Conservation (phyloP, 441 rosid species). For the Pelargonium myrrhifolium region DNA sequence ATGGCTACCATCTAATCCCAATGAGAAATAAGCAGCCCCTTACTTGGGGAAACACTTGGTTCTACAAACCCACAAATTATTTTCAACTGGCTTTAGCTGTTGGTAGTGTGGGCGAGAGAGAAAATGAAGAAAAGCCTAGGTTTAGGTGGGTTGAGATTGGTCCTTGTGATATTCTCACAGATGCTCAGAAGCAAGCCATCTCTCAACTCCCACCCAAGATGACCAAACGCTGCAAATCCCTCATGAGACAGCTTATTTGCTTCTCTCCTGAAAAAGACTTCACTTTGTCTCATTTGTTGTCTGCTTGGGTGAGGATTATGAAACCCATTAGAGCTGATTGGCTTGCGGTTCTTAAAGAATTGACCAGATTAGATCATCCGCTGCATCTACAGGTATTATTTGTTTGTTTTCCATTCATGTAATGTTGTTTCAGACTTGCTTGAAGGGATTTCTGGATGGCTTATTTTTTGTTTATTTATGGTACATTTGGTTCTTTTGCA, state of each 20-base stretch:
- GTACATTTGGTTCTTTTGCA: not conserved
- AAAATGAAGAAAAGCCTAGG: slow-evolving; percentile 24
- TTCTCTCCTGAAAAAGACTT: slow-evolving; percentile 30
- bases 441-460: not conserved
- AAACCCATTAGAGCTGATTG: slow-evolving; percentile 69
- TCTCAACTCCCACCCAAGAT: slow-evolving; percentile 47
- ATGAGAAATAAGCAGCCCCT: not conserved
- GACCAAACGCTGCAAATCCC: slow-evolving; percentile 60
- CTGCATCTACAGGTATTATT: slow-evolving; percentile 51
- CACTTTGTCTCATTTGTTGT: slow-evolving; percentile 39
- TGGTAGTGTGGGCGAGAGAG: slow-evolving; percentile 21
- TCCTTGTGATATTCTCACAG: slow-evolving; percentile 22
- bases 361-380: slow-evolving; percentile 49
- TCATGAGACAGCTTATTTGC: slow-evolving; percentile 63
- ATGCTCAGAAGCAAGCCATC: slow-evolving; percentile 44
- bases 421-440: not conserved
- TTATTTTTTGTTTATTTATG: not conserved
- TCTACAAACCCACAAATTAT: slow-evolving; percentile 17
- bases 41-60: slow-evolving; percentile 12
- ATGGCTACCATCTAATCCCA: not conserved
- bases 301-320: slow-evolving; percentile 67
- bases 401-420: not conserved
- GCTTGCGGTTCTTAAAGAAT: slow-evolving; percentile 71
- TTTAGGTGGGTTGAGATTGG: slow-evolving; percentile 49
- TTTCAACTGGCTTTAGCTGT: slow-evolving; percentile 19